Percentiles rank a stretch among this genome's conserved stretches.
Evolutionary conservation across 208 protist genomes (phyloP).

Genomic region (Leishmania mexicana): DNA sequence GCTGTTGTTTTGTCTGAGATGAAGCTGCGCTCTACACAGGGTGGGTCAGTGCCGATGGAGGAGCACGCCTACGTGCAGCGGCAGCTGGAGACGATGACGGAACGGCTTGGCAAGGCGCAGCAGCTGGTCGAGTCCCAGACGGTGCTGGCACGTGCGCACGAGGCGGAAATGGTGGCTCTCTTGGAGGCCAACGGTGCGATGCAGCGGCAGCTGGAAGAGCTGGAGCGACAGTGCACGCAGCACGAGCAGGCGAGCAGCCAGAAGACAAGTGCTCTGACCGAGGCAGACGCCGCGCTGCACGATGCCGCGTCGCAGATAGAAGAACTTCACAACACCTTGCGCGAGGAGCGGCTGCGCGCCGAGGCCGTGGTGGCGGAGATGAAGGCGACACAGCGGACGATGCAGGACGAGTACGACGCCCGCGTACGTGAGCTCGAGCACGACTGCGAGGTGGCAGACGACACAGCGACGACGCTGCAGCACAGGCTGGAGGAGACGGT

Average conservation of each 20-base stretch:
- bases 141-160: constrained; percentile 48
- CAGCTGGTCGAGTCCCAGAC: constrained; percentile 63
- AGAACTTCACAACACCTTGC: constrained; percentile 30
- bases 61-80: constrained; percentile 64
- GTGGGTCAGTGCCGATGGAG: constrained; percentile 47
- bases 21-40: constrained; percentile 31
- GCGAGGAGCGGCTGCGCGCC: constrained; percentile 22
- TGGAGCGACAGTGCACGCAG: constrained; percentile 23
- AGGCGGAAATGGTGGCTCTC: constrained; percentile 56
- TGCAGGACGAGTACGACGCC: constrained; percentile 49
- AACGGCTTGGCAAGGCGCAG: constrained; percentile 62
- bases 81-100: constrained; percentile 57
- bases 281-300: constrained; percentile 36
- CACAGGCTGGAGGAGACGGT: constrained; percentile 36
- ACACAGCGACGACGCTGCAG: constrained; percentile 25
- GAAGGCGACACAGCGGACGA: constrained; percentile 29
- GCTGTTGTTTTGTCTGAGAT: constrained; percentile 51
- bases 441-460: constrained; percentile 31
- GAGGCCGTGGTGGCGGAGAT: constrained; percentile 29
- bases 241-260: constrained; percentile 10
- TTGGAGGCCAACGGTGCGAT: constrained; percentile 48
- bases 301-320: constrained; percentile 37
- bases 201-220: constrained; percentile 39
- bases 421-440: constrained; percentile 43
- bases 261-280: constrained; percentile 31